Base-by-base conservation (phyloP, 2,329 filamentous ascomycete genomes). In the Fusarium kyushuense region DNA sequence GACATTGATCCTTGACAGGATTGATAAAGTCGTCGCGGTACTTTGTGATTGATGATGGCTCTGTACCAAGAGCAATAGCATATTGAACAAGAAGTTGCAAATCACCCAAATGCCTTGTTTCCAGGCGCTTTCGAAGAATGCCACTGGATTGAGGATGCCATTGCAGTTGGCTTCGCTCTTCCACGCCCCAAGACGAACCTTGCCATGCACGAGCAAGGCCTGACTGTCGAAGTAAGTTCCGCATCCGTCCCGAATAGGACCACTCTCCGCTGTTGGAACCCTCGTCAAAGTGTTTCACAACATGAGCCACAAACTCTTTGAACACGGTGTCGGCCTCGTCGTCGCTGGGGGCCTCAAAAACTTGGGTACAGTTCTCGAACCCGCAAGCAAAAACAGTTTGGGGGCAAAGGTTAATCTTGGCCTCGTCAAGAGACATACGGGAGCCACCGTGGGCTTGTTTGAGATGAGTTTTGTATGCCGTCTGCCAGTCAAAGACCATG, bases 321-420 rank as follows among this genome's bases (percentile, higher is more conserved):
- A 82, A 81, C 2, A 76, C 77, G 4, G 77, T 72, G 11, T 75
- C 72, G 16, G 78, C 78, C 19, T 83, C 79, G 19, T 76, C 75
- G 42, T 82, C 81, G 27, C 75, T 76, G 11, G 76, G 65, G 0
- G 82, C 78, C 66, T 84, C 83, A 38, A 83, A 81, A 4, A 84
- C 77, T n/a, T 79, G 74, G 13, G 74, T 65, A 63, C 83, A 84
- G 49, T 78, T 78, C 55, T 80, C 78, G 57, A 84, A 84, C 13
- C 83, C 83, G 63, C 83, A 84, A 19, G 82, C 83, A 62, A 84
- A 84, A 23, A 84, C 79, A 5, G 81, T 79, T 65, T 84, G 83
- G 2, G 80, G 79, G 58, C 82, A 84, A 7, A 84, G 72, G 27
- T 77, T 78, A 38, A 82, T 77, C 68, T 79, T 81, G 67, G 79